These are phyloP conservation scores for Chenopodium berlandieri DNA, from an alignment of 148 eudicot genomes.

Conservation along the genomic window DNA sequence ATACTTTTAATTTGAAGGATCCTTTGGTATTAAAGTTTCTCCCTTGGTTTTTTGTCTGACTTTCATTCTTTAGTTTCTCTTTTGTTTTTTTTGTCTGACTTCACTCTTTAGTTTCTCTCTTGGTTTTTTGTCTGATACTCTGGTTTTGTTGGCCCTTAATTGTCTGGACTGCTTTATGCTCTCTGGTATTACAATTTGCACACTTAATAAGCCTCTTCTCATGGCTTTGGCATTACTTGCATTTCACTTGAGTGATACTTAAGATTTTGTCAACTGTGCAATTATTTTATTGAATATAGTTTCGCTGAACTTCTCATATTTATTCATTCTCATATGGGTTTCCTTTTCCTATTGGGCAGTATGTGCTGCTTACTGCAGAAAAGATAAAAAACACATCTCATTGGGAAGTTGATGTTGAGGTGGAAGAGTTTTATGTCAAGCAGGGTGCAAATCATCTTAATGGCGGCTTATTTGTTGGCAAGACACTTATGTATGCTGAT, in stretches of 20 bases:
- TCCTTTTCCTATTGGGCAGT: slow-evolving; percentile 44
- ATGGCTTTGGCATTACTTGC: not conserved
- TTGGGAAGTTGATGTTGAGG: slow-evolving; percentile 92
- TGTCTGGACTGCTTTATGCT: not conserved
- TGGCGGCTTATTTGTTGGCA: slow-evolving; percentile 78
- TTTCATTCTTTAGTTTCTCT: too few relatives aligned
- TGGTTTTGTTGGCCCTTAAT: not conserved
- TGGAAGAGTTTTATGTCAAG: slow-evolving; percentile 71
- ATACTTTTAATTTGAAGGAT: not conserved
- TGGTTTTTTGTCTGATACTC: not conserved
- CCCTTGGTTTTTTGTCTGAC: not conserved
- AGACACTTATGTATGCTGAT: slow-evolving; percentile 81
- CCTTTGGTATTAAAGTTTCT: too few relatives aligned
- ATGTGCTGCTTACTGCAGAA: slow-evolving; percentile 64
- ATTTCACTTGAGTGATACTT: not conserved
- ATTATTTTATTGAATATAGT: not conserved
- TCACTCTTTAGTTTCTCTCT: not conserved
- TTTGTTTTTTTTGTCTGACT: too few relatives aligned
- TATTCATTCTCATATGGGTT: not conserved
- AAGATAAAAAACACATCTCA: slow-evolving; percentile 67
- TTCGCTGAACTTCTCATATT: not conserved
- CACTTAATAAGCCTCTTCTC: not conserved
- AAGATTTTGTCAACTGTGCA: not conserved
- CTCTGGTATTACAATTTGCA: not conserved
- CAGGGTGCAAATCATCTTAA: slow-evolving; percentile 70